Conservation (phyloP, 1,284 basidiomycete genomes). For the Trichosporon sp. region DNA sequence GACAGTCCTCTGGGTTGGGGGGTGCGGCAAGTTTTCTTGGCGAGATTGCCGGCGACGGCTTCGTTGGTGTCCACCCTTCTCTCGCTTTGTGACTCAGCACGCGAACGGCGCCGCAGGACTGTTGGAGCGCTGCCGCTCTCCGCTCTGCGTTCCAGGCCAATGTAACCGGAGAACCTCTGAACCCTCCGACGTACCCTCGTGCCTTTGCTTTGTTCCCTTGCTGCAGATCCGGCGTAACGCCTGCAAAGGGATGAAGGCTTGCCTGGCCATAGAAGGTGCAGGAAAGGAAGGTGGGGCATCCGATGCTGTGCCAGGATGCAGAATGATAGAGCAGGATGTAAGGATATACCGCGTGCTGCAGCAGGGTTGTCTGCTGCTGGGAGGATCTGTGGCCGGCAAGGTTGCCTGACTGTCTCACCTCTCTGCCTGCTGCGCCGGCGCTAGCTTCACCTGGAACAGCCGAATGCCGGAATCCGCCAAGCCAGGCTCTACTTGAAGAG, state of each 20-base stretch:
- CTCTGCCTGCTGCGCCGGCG: neutral
- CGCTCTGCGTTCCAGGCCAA: neutral
- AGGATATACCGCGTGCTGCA: neutral
- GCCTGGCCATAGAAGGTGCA: neutral
- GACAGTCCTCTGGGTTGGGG: no score
- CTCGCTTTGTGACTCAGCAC: no score
- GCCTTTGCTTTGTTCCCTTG: neutral
- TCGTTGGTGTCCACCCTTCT: neutral
- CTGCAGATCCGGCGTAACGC: neutral
- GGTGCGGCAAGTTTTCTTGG: neutral
- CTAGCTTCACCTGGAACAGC: neutral
- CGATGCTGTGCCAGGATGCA: neutral
- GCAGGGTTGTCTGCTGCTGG: neutral
- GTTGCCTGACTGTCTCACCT: neutral
- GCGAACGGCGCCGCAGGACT: no score
- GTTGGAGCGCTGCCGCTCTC: no score
- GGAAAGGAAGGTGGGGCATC: neutral
- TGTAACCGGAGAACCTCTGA: neutral
- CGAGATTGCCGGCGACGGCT: neutral
- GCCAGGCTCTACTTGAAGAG: no score
- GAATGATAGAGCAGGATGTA: neutral
- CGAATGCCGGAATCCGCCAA: neutral
- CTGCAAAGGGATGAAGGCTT: neutral
- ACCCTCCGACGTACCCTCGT: neutral
- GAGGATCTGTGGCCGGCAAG: neutral